These are phyloP conservation scores for Phytophthora pistaciae DNA, from an alignment of 352 stramenopile species.

Conservation along the genomic window DNA sequence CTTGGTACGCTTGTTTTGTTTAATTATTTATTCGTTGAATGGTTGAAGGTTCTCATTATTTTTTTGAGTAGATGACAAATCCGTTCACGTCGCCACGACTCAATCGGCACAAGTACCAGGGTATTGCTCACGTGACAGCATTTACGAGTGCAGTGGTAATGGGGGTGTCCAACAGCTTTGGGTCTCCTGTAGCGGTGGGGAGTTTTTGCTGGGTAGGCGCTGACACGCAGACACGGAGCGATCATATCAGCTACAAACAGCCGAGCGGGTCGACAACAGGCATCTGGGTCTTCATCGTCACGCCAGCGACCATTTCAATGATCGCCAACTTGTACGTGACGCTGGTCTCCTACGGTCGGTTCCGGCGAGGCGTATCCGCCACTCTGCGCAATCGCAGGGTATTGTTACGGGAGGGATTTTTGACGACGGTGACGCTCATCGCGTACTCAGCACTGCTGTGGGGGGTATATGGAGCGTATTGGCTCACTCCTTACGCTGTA, in stretches of 20 bases:
- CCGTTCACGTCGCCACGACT: constrained; percentile 80
- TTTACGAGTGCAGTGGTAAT: constrained; percentile 55
- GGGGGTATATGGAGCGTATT: constrained; percentile 75
- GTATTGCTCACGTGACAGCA: constrained; percentile 55
- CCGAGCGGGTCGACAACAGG: constrained; percentile 40
- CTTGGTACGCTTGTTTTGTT: constrained; percentile 39
- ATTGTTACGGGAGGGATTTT: constrained; percentile 74
- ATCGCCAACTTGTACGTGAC: constrained; percentile 74
- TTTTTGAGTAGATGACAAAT: constrained; percentile 60
- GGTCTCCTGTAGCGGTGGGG: constrained; percentile 64
- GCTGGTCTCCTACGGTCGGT: constrained; percentile 65
- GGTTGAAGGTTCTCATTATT: too few relatives aligned
- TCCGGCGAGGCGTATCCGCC: constrained; percentile 67
- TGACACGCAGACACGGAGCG: constrained; percentile 34
- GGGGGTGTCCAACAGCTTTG: constrained; percentile 60
- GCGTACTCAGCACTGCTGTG: constrained; percentile 75
- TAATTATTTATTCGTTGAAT: background rate
- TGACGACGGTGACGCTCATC: constrained; percentile 75
- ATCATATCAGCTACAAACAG: constrained; percentile 39
- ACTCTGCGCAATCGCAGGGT: constrained; percentile 64
- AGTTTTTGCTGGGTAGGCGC: constrained; percentile 82
- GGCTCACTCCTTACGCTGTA: constrained; percentile 44
- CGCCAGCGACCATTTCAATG: constrained; percentile 60
- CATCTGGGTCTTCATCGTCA: constrained; percentile 80
- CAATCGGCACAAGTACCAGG: constrained; percentile 75